Conservation (phyloP, 2,329 filamentous ascomycete species). For the Arthroderma sp. region DNA sequence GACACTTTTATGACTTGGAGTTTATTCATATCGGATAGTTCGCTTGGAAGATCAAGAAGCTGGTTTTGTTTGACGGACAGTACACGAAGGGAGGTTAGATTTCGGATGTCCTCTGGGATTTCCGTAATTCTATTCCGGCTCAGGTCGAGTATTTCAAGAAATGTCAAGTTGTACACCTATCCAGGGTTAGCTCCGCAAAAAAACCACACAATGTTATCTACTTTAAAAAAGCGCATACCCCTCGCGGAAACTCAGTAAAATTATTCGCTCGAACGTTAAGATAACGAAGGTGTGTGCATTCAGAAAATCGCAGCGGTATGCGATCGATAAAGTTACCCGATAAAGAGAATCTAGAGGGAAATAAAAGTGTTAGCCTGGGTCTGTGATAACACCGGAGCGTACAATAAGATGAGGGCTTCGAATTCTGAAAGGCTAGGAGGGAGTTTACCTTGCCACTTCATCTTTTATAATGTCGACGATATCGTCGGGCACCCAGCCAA, state of each 20-base stretch:
- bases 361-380: conserved; percentile 4
- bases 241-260: conserved; percentile 49
- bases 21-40: conserved; percentile 78
- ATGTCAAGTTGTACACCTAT: conserved; percentile 72
- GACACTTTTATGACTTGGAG: conserved; percentile 81
- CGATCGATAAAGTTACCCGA: conserved; percentile 40
- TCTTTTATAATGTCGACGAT: conserved; percentile 40
- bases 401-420: no score
- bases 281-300: conserved; percentile 37
- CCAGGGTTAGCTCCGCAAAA: conserved; percentile 1
- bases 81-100: conserved; percentile 74
- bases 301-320: conserved; percentile 35
- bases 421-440: background rate
- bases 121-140: conserved; percentile 72
- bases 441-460: conserved; percentile 37
- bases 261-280: conserved; percentile 38
- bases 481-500: conserved; percentile 35
- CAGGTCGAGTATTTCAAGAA: conserved; percentile 84
- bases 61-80: conserved; percentile 77
- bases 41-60: conserved; percentile 70
- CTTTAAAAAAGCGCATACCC: conserved; percentile 35
- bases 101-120: conserved; percentile 66
- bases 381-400: no score
- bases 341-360: conserved; percentile 30
- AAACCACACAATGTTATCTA: no score